A percentile compares a stretch with the other conserved stretches of the same genome.
These are phyloP conservation scores for Rhodotorula sp. DNA, from an alignment of 1,284 basidiomycete species.

Conservation along the genomic window DNA sequence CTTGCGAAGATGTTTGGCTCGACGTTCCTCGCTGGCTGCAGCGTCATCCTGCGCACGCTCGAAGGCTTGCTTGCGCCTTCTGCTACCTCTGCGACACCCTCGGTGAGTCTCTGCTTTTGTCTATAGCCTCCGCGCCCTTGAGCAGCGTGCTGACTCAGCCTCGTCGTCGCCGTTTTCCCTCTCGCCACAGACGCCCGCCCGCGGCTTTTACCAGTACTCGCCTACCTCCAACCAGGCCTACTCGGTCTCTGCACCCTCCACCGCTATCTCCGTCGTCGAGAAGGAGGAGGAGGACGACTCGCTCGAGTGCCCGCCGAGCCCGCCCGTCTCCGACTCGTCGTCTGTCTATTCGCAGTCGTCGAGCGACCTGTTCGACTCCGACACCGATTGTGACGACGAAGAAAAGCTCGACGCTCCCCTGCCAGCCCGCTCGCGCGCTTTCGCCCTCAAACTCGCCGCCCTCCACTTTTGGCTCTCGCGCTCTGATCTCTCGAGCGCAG, in stretches of 20 bases:
- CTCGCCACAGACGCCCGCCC: neutral
- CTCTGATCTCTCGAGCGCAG: too few relatives aligned
- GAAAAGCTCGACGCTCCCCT: too few relatives aligned
- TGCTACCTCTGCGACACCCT: neutral
- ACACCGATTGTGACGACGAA: neutral
- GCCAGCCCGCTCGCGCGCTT: neutral
- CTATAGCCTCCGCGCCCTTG: neutral
- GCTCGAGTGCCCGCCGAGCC: neutral
- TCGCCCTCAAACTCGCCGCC: neutral
- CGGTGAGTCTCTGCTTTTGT: neutral
- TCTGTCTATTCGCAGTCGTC: neutral
- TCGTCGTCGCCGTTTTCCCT: neutral
- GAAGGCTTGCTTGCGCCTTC: neutral
- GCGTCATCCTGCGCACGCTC: neutral
- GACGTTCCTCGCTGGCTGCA: neutral
- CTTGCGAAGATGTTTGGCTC: neutral
- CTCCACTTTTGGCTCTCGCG: neutral
- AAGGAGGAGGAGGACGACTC: neutral
- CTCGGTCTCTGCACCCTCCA: neutral
- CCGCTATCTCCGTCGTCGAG: neutral
- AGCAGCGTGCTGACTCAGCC: neutral
- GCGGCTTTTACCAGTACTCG: neutral
- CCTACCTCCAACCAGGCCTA: neutral
- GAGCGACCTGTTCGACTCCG: neutral
- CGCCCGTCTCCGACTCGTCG: conserved; percentile 1